Percentiles rank a stretch among this genome's conserved stretches.
Evolutionary conservation across 2,329 filamentous ascomycete genomes (phyloP).

Genomic region (Fusarium proliferatum): DNA sequence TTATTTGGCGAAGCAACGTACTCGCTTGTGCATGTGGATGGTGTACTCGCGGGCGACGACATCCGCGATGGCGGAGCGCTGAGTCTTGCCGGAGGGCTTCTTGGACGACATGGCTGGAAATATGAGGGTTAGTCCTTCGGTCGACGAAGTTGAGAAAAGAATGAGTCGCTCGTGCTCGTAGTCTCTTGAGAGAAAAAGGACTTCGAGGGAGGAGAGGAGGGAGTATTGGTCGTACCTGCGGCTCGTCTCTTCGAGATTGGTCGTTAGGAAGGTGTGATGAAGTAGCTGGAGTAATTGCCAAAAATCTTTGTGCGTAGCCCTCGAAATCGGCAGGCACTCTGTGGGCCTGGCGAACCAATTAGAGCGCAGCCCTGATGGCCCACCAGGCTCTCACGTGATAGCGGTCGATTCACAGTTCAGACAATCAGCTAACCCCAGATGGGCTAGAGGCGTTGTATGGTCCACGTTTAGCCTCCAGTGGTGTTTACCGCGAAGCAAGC

Average conservation of each 20-base stretch:
- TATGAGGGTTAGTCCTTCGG: constrained; percentile 44
- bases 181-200: constrained; percentile 26
- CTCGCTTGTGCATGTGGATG: constrained; percentile 99
- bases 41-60: constrained; percentile 99
- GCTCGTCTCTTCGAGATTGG: constrained; percentile 55
- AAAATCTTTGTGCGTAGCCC: constrained; percentile 58
- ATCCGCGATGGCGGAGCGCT: constrained; percentile 97
- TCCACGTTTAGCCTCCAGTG: neutral
- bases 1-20: constrained; percentile 45
- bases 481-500: constrained; percentile 38
- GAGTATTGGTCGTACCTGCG: constrained; percentile 53
- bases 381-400: constrained; percentile 44
- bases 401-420: constrained; percentile 6
- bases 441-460: neutral
- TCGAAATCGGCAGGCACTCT: constrained; percentile 47
- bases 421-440: neutral
- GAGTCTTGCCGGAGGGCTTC: constrained; percentile 55
- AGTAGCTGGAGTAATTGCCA: constrained; percentile 26
- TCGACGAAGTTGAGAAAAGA: constrained; percentile 29
- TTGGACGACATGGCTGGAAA: constrained; percentile 57
- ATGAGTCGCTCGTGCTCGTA: constrained; percentile 39
- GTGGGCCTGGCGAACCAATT: constrained; percentile 52
- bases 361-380: constrained; percentile 19
- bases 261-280: constrained; percentile 50
- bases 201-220: constrained; percentile 38